Conservation (phyloP, 805 yeast genomes). For the Candida sithepensis region DNA sequence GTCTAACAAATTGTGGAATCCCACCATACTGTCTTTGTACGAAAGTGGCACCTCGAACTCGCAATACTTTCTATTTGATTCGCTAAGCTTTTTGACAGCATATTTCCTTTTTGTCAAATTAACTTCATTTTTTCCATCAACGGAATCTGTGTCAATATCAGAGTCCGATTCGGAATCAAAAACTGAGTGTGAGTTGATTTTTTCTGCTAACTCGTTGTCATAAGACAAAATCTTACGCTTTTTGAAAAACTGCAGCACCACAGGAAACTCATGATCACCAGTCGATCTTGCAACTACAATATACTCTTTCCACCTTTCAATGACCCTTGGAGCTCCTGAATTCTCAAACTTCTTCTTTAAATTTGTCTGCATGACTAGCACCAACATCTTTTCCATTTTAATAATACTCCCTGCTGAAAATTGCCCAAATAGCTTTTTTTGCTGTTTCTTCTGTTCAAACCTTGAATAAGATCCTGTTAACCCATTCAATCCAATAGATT, state of each 20-base stretch:
- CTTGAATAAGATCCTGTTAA: conserved; percentile 13
- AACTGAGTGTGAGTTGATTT: conserved; percentile 4
- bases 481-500: conserved; percentile 23
- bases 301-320: conserved; percentile 79
- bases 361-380: conserved; percentile 42
- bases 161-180: neutral
- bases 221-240: conserved; percentile 33
- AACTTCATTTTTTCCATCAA: too few relatives aligned
- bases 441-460: conserved; percentile 19
- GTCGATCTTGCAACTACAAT: conserved; percentile 68
- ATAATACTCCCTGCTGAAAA: conserved; percentile 59
- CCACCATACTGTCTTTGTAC: conserved; percentile 33
- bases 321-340: conserved; percentile 51
- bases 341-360: conserved; percentile 30
- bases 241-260: conserved; percentile 61
- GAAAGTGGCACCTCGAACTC: conserved; percentile 20
- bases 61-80: conserved; percentile 2
- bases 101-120: too few relatives aligned
- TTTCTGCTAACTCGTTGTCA: conserved; percentile 6
- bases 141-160: neutral
- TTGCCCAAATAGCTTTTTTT: conserved; percentile 28
- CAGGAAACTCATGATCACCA: conserved; percentile 46
- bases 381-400: conserved; percentile 65
- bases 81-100: neutral
- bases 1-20: conserved; percentile 64